Evolutionary conservation across 2,329 filamentous ascomycete species (phyloP).

Genomic region (Neobulgaria alba): DNA sequence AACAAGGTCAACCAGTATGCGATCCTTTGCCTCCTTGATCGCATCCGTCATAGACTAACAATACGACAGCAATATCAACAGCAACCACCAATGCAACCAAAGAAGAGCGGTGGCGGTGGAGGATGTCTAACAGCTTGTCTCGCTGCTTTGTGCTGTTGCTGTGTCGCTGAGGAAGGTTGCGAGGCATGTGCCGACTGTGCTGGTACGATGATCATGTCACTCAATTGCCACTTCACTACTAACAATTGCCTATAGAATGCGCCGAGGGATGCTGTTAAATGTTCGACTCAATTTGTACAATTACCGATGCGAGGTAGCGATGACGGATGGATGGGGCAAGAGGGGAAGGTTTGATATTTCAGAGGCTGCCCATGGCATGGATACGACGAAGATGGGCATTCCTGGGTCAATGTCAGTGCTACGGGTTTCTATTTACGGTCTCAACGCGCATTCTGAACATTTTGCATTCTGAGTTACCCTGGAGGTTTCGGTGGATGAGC

Average conservation of each 20-base stretch:
- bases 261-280: slow-evolving; percentile 24
- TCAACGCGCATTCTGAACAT: no score
- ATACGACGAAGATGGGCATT: no score
- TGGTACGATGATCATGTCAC: slow-evolving; percentile 10
- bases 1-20: not conserved
- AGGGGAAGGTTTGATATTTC: not conserved
- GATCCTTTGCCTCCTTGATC: no score
- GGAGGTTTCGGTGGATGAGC: no score
- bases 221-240: slow-evolving; percentile 2
- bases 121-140: slow-evolving; percentile 40
- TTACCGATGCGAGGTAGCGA: not conserved
- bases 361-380: no score
- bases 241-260: slow-evolving; percentile 17
- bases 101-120: slow-evolving; percentile 30
- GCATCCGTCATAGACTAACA: not conserved
- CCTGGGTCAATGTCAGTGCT: no score
- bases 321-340: not conserved
- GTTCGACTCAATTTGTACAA: slow-evolving; percentile 1
- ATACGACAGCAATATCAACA: slow-evolving; percentile 34
- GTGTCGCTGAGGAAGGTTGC: slow-evolving; percentile 41
- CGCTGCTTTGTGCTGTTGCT: slow-evolving; percentile 42
- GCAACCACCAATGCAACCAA: slow-evolving; percentile 33
- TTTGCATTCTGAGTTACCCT: no score
- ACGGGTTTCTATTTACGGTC: no score
- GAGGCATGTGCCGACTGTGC: slow-evolving; percentile 40